Evolutionary conservation across 352 stramenopile genomes (phyloP), one percentile per base, ranked within the genome.

Genomic region (Pythium folliculosum): DNA sequence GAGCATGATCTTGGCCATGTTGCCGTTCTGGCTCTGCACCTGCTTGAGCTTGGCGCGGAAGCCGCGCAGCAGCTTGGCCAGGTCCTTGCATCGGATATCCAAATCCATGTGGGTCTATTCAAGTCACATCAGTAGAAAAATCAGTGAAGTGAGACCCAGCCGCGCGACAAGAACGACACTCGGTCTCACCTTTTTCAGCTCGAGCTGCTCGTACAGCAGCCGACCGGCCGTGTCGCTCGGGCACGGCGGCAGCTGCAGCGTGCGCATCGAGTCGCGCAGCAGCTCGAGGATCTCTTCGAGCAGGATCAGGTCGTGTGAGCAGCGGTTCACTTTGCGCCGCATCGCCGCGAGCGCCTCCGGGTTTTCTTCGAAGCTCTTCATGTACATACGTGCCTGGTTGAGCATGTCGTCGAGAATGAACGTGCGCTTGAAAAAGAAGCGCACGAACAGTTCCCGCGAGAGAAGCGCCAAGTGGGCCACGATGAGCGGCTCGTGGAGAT

Each of bases 391-490:
- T n/a, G 96, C 96, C 40, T 88, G 89, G 40, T 97, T 94, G 64
- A 99, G 91, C 58, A 98, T 89, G 69, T 98, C 96, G 54, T 94
- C 96, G 13, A 99, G 75, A 50, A 99, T 98, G 76, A 98, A 99
- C 21, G 98, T 93, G 16, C 97, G 83, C 63, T 97, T 97, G 69
- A 98, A 98, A 73, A 96, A 98, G 53, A 81, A 81, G 56, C 96
- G 87, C 54, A 98, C 73, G 63, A 98, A 98, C 17, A 98, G 87
- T 67, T 98, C 94, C 19, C 95, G 90, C 32, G 90, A 97, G 22
- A 95, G 88, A 60, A 98, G 95, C 65, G 92, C 86, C 25, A 98
- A 74, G 71, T 97, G 97, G 17, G 85, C 85, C 68, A 92, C 96
- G 43, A 98, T 77, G 1, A 98, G 69, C 21, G 89, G 82, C 74